A percentile compares a stretch with the other conserved stretches of the same genome.
These are phyloP conservation scores for Sugiyamaella sp. DNA, from an alignment of 1,139 yeast genomes.

Conservation along the genomic window DNA sequence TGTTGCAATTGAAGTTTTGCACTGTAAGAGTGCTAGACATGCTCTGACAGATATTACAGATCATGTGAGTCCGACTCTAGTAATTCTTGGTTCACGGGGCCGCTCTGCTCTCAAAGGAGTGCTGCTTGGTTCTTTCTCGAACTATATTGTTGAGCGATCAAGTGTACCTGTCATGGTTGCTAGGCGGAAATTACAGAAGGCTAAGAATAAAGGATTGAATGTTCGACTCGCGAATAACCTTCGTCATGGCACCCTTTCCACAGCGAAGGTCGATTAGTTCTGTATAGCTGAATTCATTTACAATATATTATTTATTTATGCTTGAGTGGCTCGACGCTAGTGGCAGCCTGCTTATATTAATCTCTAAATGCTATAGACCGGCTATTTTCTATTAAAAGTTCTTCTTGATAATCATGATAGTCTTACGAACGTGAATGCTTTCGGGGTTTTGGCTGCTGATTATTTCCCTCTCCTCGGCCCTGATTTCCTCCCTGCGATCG, in stretches of 20 bases:
- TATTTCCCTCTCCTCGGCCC: neutral
- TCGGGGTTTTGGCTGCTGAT: constrained; percentile 13
- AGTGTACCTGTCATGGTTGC: constrained; percentile 92
- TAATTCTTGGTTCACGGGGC: constrained; percentile 82
- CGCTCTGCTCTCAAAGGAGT: constrained; percentile 77
- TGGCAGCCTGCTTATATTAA: neutral
- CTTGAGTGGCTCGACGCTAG: neutral
- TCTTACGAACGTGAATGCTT: constrained; percentile 15
- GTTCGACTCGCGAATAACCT: constrained; percentile 48
- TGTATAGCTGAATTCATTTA: constrained; percentile 2
- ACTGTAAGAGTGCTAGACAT: constrained; percentile 87
- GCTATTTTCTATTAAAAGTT: neutral
- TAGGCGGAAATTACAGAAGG: constrained; percentile 75
- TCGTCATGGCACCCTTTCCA: constrained; percentile 34
- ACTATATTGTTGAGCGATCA: constrained; percentile 74
- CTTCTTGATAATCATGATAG: neutral
- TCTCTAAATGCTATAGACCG: neutral
- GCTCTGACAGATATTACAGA: constrained; percentile 81
- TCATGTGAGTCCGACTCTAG: constrained; percentile 78
- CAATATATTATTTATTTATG: constrained; percentile 4
- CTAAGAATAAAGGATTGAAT: constrained; percentile 55
- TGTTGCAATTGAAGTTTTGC: constrained; percentile 73
- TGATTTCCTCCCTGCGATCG: constrained; percentile 15
- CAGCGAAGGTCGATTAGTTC: constrained; percentile 37
- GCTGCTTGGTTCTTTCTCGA: constrained; percentile 71